Conservation (phyloP, 192 early-diverging fungal genomes). For the Hyaloraphidium curvatum region DNA sequence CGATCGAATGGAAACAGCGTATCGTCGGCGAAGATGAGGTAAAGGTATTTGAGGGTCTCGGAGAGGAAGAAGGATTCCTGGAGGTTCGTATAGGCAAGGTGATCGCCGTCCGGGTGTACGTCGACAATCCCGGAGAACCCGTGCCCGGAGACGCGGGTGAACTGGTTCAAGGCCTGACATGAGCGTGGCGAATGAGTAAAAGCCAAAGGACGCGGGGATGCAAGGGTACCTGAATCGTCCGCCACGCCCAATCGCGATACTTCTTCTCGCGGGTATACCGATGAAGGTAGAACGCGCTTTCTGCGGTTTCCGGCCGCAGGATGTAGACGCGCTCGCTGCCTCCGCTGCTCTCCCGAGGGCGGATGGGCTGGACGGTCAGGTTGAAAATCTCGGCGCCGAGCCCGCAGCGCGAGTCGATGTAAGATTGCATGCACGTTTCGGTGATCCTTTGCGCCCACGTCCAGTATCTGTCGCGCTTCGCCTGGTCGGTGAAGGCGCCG, state of each 20-base stretch:
- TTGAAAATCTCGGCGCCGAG: background rate
- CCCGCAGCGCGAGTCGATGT: background rate
- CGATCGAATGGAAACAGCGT: constrained; percentile 44
- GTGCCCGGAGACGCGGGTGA: too few species aligned
- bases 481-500: too few species aligned
- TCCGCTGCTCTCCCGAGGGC: too few species aligned
- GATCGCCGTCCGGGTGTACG: constrained; percentile 4
- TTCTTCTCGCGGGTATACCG: constrained; percentile 60
- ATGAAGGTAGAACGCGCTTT: constrained; percentile 70
- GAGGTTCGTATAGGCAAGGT: constrained; percentile 7
- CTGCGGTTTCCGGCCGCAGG: constrained; percentile 73
- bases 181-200: too few species aligned
- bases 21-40: constrained; percentile 57
- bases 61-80: constrained; percentile 61
- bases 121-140: too few species aligned
- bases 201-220: too few species aligned
- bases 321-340: too few species aligned
- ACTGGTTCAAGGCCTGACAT: too few species aligned
- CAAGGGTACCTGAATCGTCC: too few species aligned
- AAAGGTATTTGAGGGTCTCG: constrained; percentile 91
- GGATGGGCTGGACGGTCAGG: background rate
- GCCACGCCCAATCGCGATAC: constrained; percentile 58
- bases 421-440: background rate
- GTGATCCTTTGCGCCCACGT: too few species aligned
- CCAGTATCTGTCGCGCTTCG: too few species aligned